Evolutionary conservation across 1,139 yeast species (phyloP).

Genomic region (Yamadazyma triangularis): DNA sequence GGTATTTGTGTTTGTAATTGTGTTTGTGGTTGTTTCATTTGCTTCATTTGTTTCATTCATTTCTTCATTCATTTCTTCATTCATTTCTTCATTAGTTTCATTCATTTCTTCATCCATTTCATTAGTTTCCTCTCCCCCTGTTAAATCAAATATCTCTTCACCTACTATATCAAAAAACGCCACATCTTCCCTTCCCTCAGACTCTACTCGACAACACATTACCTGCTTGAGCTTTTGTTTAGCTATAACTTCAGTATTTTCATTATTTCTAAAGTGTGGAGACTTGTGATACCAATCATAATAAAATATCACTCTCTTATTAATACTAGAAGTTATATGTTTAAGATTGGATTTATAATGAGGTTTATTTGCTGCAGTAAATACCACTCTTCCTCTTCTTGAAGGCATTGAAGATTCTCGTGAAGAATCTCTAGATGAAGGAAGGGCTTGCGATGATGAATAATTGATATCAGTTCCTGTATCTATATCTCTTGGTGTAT

Average conservation of each 20-base stretch:
- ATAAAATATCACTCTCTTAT: constrained; percentile 28
- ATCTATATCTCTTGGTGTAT: constrained; percentile 1
- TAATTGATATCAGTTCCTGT: background rate
- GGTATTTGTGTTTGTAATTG: too few relatives aligned
- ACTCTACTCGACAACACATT: background rate
- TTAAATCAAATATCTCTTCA: too few relatives aligned
- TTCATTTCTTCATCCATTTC: too few relatives aligned
- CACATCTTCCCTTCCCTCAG: too few relatives aligned
- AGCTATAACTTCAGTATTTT: background rate
- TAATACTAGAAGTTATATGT: constrained; percentile 17
- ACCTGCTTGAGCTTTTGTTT: background rate
- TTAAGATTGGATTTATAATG: background rate
- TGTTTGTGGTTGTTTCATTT: too few relatives aligned
- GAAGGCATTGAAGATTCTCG: background rate
- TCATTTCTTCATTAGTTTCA: too few relatives aligned
- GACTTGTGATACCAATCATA: constrained; percentile 33
- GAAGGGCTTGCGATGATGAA: background rate
- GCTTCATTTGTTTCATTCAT: too few relatives aligned
- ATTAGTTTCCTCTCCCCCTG: too few relatives aligned
- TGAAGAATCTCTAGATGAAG: background rate
- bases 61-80: too few relatives aligned
- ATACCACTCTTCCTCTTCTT: constrained; percentile 6
- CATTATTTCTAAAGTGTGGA: background rate
- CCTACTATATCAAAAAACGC: too few relatives aligned
- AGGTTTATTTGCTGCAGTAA: constrained; percentile 6